Percentiles rank a stretch among this genome's conserved stretches.
These are phyloP conservation scores for Boletus sensibilis DNA, from an alignment of 768 basidiomycete species.

Conservation along the genomic window DNA sequence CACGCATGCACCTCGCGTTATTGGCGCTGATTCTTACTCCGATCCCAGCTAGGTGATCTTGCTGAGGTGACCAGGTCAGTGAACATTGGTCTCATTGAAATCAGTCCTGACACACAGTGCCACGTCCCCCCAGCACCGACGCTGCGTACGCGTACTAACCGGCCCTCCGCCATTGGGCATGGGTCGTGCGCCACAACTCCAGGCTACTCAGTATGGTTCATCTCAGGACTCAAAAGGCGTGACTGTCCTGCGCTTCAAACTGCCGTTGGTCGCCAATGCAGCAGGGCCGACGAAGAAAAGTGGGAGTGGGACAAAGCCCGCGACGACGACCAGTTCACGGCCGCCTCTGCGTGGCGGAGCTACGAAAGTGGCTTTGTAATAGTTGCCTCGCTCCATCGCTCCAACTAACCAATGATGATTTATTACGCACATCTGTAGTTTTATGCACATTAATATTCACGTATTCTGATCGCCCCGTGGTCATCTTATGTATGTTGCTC, in stretches of 20 bases:
- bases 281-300: neutral
- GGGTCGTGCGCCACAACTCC: conserved; percentile 25
- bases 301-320: neutral
- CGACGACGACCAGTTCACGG: neutral
- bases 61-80: too few species aligned
- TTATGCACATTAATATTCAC: neutral
- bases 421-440: conserved; percentile 3
- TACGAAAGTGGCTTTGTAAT: neutral
- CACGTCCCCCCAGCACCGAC: neutral
- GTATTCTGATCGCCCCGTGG: neutral
- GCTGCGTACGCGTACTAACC: conserved; percentile 7
- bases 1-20: too few species aligned
- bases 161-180: conserved; percentile 30
- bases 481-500: neutral
- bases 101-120: too few species aligned
- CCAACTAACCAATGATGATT: neutral
- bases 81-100: too few species aligned
- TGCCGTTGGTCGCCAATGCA: neutral
- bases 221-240: conserved; percentile 20
- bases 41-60: too few species aligned
- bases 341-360: neutral
- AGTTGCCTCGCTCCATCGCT: neutral
- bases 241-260: conserved; percentile 24
- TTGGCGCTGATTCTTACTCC: too few species aligned
- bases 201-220: conserved; percentile 19